Base-by-base conservation (phyloP, 192 early-diverging fungal species). In the Chytriomyces sp. region DNA sequence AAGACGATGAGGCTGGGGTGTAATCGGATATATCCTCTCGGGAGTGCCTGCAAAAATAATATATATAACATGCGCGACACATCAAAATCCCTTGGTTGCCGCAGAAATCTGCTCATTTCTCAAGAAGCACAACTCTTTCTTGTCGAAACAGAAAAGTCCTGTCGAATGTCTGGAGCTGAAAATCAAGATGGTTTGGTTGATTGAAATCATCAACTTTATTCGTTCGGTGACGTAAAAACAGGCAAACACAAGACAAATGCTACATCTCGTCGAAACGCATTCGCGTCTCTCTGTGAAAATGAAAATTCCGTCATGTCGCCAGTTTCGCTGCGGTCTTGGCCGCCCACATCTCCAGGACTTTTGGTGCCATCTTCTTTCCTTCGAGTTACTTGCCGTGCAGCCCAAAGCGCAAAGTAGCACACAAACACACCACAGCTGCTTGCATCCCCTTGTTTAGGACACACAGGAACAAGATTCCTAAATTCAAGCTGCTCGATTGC, bases 361-460 rank as follows among this genome's bases (percentile, higher is more conserved):
- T 57, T 20, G 20, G 53, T 57, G 3, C 5, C 1, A n/a, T 57
- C 20, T 2, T 20, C 16, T 1, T 13, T 5, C 20, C 0, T 57
- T n/a, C 16, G 20, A n/a, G 20, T 24, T 61, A 45, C 60, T 5
- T 44, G 48, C 23, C 66, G 8, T 45, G 69, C 80, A 44, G 79
- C 28, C 10, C 77, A 60, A 53, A 62, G 63, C 11, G 80, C 80
- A 57, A 75, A 82, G 1, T 75, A 59, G 45, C 77, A 79, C 3
- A 67, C 70, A 74, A 82, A 82, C 23, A 82, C 81, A n/a, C 81
- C 81, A 50, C 81, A 82, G 64, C 81, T 82, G 24, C 69, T 79
- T 8, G 77, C 75, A 24, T 82, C 81, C 16, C n/a, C 10, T 61
- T 82, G 81, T 45, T 64, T 9, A 13, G 78, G 78, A 61, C 61